Conservation (phyloP, 805 yeast species). For the Metschnikowia corniflorae region DNA sequence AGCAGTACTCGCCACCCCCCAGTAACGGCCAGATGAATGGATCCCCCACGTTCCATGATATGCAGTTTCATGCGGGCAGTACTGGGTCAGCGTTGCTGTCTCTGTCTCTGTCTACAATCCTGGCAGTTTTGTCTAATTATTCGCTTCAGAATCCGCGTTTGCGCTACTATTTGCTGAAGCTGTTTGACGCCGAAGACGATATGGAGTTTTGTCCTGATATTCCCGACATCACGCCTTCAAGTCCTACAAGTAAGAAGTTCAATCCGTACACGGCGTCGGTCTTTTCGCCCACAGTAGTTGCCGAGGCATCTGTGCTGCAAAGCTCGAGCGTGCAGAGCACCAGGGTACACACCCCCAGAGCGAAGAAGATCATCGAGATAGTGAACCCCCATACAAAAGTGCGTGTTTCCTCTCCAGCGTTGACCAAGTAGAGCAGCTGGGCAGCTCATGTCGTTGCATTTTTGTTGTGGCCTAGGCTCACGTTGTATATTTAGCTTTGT, state of each 20-base stretch:
- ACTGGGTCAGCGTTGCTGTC: constrained; percentile 14
- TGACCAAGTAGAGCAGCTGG: constrained; percentile 5
- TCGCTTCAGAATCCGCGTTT: constrained; percentile 48
- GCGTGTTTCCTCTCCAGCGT: constrained; percentile 51
- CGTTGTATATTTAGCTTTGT: constrained; percentile 11
- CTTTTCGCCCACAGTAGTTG: constrained; percentile 45
- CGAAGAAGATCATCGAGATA: constrained; percentile 57
- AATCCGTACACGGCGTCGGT: constrained; percentile 66
- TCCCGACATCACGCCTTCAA: constrained; percentile 28
- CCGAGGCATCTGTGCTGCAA: constrained; percentile 5
- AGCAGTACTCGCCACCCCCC: constrained; percentile 31
- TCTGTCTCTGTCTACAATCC: constrained; percentile 13
- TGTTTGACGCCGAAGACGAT: constrained; percentile 62
- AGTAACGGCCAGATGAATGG: constrained; percentile 21
- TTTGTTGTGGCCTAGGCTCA: constrained; percentile 5
- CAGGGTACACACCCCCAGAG: constrained; percentile 52
- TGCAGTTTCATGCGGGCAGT: constrained; percentile 20
- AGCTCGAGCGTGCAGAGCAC: constrained; percentile 3
- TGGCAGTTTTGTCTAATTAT: constrained; percentile 23
- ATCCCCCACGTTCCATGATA: constrained; percentile 32
- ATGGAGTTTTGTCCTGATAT: constrained; percentile 64
- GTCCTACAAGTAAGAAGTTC: constrained; percentile 47
- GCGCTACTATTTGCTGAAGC: constrained; percentile 54
- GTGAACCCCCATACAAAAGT: constrained; percentile 60
- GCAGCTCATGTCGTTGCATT: background rate